Conservation (phyloP, 495 filamentous ascomycete genomes). For the Penicillium atrosanguineum region DNA sequence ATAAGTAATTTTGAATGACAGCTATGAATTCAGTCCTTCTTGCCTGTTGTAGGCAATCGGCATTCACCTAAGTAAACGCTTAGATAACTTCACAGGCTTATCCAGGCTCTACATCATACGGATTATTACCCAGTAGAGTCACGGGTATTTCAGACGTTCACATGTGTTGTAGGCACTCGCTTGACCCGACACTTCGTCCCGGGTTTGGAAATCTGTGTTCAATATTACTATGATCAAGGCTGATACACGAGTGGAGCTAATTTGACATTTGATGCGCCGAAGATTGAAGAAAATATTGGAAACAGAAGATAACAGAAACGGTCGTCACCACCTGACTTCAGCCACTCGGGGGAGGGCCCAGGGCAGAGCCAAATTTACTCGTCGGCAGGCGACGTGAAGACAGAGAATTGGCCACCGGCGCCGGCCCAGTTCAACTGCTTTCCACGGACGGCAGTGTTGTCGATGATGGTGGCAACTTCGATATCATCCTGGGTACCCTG, state of each 20-base stretch:
- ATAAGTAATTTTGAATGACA: constrained; percentile 5
- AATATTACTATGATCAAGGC: constrained; percentile 7
- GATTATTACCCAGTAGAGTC: not conserved
- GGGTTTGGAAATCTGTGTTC: not conserved
- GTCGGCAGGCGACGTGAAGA: constrained; percentile 36
- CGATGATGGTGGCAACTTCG: constrained; percentile 54
- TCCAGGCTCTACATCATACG: not conserved
- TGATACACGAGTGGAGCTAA: constrained; percentile 6
- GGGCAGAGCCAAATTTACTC: constrained; percentile 5
- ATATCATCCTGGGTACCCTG: constrained; percentile 58
- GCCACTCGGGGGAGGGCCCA: not conserved
- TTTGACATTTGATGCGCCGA: constrained; percentile 9
- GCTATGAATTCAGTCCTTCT: not conserved
- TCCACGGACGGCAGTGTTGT: constrained; percentile 57
- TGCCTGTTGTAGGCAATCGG: not conserved
- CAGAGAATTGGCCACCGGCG: constrained; percentile 61
- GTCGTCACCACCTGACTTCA: not conserved
- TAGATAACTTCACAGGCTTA: too few relatives aligned
- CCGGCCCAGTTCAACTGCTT: constrained; percentile 57
- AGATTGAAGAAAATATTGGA: constrained; percentile 5
- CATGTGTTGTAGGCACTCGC: not conserved
- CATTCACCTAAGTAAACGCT: not conserved
- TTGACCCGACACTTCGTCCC: not conserved
- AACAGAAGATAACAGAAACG: not conserved
- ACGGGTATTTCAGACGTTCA: not conserved